A percentile compares a stretch with the other conserved stretches of the same genome.
phyloP scores from a whole-genome alignment of 805 yeast species.

The Candida verbasci region DNA sequence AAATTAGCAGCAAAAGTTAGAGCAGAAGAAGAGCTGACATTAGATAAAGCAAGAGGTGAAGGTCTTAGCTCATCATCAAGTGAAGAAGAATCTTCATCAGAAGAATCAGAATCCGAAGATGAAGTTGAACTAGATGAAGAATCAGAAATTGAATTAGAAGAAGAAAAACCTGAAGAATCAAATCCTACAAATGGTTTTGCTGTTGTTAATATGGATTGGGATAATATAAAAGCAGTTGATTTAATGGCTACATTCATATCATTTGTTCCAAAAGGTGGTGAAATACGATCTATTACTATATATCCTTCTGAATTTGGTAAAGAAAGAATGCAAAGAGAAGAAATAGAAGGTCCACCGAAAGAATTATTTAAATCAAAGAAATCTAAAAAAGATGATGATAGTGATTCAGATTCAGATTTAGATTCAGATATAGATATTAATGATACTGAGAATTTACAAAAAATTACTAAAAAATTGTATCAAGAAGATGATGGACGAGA shows the following conservation, averaged over 20 bases:
- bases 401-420: conserved; percentile 30
- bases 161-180: conserved; percentile 70
- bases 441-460: conserved; percentile 47
- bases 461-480: conserved; percentile 65
- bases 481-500: conserved; percentile 78
- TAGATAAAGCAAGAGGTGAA: conserved; percentile 70
- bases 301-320: conserved; percentile 93
- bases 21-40: conserved; percentile 10
- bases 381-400: conserved; percentile 12
- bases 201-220: conserved; percentile 97
- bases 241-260: conserved; percentile 83
- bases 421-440: conserved; percentile 38
- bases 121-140: conserved; percentile 43
- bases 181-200: conserved; percentile 83
- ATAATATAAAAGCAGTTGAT: conserved; percentile 82
- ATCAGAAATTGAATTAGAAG: conserved; percentile 53
- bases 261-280: conserved; percentile 75
- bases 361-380: conserved; percentile 62
- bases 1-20: conserved; percentile 6
- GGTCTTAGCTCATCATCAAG: conserved; percentile 40
- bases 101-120: conserved; percentile 41
- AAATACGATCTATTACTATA: conserved; percentile 62
- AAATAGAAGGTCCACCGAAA: conserved; percentile 85
- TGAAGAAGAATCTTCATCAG: conserved; percentile 18
- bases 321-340: conserved; percentile 85